These are phyloP conservation scores for Takakia lepidozioides DNA, from an alignment of 225 moss, liverwort and hornwort species.

Conservation along the genomic window DNA sequence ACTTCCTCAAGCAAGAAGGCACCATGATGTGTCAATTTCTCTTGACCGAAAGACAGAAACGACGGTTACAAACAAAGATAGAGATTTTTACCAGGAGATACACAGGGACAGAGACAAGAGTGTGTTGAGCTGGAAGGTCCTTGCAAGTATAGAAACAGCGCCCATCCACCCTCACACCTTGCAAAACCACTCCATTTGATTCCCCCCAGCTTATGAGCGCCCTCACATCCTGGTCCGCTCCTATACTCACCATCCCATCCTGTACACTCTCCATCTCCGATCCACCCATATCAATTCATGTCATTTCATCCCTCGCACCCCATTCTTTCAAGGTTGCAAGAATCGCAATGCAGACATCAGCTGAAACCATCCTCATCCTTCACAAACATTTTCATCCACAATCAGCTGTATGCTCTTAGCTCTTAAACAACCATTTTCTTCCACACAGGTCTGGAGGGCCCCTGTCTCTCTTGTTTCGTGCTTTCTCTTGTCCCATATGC, in stretches of 20 bases:
- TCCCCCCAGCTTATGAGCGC: slow-evolving; percentile 5
- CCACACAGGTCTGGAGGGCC: no score
- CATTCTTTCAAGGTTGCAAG: no score
- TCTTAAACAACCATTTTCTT: no score
- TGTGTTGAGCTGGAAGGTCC: slow-evolving; percentile 6
- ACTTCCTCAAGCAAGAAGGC: not conserved
- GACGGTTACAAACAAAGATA: not conserved
- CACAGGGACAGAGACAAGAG: slow-evolving; percentile 7
- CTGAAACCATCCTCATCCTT: no score
- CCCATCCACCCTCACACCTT: slow-evolving; percentile 4
- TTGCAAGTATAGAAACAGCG: slow-evolving; percentile 5
- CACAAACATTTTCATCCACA: no score
- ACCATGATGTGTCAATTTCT: slow-evolving; percentile 2
- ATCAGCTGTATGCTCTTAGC: no score
- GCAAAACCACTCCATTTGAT: slow-evolving; percentile 6
- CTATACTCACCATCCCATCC: not conserved
- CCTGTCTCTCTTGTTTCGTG: no score
- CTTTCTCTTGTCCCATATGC: no score
- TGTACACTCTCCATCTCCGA: no score
- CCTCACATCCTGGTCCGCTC: not conserved
- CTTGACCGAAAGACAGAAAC: not conserved
- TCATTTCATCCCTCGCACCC: no score
- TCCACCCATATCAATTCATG: no score
- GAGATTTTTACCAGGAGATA: slow-evolving; percentile 9
- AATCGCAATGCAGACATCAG: no score